Conservation (phyloP, 2,329 filamentous ascomycete genomes). For the Tolypocladium capitatum region DNA sequence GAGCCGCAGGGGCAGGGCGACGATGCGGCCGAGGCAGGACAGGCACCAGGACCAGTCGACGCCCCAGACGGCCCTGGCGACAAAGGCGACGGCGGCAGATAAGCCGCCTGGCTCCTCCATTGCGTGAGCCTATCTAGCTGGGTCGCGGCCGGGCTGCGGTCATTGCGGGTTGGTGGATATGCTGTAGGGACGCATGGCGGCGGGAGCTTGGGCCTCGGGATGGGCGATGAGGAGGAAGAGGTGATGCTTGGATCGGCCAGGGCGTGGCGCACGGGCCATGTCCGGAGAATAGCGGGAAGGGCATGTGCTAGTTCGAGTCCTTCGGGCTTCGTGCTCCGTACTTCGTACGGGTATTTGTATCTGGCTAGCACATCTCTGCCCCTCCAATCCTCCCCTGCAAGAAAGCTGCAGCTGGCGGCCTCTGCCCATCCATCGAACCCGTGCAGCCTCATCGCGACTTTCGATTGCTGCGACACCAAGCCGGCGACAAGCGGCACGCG, state of each 20-base stretch:
- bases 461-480: background rate
- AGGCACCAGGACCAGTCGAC: constrained; percentile 16
- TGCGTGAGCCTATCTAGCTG: background rate
- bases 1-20: constrained; percentile 18
- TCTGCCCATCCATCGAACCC: background rate
- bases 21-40: constrained; percentile 9
- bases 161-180: background rate
- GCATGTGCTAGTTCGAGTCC: no score
- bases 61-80: constrained; percentile 13
- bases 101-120: constrained; percentile 7
- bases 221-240: no score
- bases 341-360: no score
- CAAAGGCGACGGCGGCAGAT: constrained; percentile 10
- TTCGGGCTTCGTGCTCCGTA: no score
- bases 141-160: background rate
- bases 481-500: background rate
- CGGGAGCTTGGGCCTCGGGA: no score
- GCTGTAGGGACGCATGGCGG: background rate
- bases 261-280: background rate
- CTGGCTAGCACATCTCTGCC: background rate
- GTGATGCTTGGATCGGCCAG: background rate
- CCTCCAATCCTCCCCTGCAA: background rate
- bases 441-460: background rate
- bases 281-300: background rate
- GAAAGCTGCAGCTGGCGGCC: background rate